Evolutionary conservation across 1,284 basidiomycete species (phyloP).

Genomic region (Microbotryum violaceum): DNA sequence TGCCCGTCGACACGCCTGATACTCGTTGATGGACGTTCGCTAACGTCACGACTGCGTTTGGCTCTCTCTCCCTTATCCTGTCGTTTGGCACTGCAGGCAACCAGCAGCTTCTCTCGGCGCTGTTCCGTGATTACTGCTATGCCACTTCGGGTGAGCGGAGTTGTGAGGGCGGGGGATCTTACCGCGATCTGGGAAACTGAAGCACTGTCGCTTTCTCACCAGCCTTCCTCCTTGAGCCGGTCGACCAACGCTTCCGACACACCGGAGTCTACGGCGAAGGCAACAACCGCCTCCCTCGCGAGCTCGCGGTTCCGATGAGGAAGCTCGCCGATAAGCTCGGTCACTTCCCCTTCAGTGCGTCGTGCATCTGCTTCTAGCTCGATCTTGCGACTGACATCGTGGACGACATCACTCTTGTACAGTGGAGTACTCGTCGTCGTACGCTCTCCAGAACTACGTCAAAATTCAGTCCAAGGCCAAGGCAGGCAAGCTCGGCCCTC

Average conservation of each 20-base stretch:
- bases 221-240: slow-evolving; percentile 38
- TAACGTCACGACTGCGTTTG: not conserved
- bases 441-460: slow-evolving; percentile 37
- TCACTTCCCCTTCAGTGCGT: slow-evolving; percentile 32
- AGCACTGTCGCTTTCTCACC: not conserved
- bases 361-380: not conserved
- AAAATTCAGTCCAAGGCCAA: slow-evolving; percentile 14
- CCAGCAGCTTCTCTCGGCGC: slow-evolving; percentile 35
- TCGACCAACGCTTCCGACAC: slow-evolving; percentile 31
- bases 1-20: no score
- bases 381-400: slow-evolving; percentile 33
- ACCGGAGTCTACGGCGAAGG: slow-evolving; percentile 36
- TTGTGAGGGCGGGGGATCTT: not conserved
- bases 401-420: slow-evolving; percentile 30
- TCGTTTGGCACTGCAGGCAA: slow-evolving; percentile 13
- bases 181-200: not conserved
- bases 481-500: slow-evolving; percentile 4
- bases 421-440: slow-evolving; percentile 33
- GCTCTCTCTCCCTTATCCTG: not conserved
- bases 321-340: slow-evolving; percentile 36
- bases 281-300: slow-evolving; percentile 28
- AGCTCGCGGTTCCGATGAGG: slow-evolving; percentile 35
- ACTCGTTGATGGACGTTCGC: not conserved
- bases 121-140: slow-evolving; percentile 39
- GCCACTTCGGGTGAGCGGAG: slow-evolving; percentile 22